phyloP scores from a whole-genome alignment of 192 early-diverging fungal genomes.

The Coemansia furcata region DNA sequence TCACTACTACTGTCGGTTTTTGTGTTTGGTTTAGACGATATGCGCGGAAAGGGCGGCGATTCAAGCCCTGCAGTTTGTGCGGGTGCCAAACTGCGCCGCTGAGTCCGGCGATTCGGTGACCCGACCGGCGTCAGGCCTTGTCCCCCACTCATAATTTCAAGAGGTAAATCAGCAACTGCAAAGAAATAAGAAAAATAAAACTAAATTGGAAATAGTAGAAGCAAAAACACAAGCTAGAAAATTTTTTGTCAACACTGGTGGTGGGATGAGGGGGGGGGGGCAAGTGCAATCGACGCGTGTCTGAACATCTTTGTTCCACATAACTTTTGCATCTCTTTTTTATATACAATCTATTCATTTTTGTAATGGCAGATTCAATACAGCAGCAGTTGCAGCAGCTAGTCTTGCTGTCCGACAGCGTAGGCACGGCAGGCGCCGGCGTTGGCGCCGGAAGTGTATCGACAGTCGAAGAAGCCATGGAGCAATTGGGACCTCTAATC shows the following conservation, averaged over 20 bases:
- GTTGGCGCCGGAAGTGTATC: slow-evolving; percentile 33
- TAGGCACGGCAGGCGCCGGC: slow-evolving; percentile 20
- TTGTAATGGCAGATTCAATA: slow-evolving; percentile 47
- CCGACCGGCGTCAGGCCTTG: slow-evolving; percentile 42
- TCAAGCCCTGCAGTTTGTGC: slow-evolving; percentile 3
- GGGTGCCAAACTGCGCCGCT: slow-evolving; percentile 17
- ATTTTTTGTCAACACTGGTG: not conserved
- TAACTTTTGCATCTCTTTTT: not conserved
- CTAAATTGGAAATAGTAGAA: not conserved
- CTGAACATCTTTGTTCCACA: not conserved
- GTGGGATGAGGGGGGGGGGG: not conserved
- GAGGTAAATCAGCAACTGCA: not conserved
- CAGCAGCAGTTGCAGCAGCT: slow-evolving; percentile 54
- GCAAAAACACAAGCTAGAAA: not conserved
- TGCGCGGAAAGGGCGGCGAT: slow-evolving; percentile 17
- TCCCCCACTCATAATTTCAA: slow-evolving; percentile 2
- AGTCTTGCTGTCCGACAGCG: slow-evolving; percentile 48
- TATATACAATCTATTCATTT: not conserved
- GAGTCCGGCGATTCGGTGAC: slow-evolving; percentile 33
- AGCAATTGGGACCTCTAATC: slow-evolving; percentile 83
- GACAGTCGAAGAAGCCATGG: slow-evolving; percentile 64
- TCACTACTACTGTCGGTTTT: not conserved
- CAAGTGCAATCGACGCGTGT: not conserved
- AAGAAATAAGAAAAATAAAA: not conserved
- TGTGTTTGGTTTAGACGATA: not conserved